Base-by-base conservation (phyloP, 257 asterid species). In the Agastache rugosa region DNA sequence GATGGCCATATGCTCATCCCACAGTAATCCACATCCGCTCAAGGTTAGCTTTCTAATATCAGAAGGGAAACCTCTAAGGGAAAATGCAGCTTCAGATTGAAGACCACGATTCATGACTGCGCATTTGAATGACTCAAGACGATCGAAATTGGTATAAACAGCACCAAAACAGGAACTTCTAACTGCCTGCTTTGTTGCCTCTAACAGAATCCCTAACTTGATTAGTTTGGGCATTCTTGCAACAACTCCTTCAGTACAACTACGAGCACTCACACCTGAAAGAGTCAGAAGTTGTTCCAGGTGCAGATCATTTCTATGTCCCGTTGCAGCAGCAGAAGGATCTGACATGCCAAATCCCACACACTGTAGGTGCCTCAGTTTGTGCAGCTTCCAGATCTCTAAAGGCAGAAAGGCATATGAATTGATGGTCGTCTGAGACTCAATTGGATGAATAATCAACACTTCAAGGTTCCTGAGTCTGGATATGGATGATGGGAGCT, bases 311-410 rank as follows among this genome's bases (percentile, higher is more conserved):
- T 19, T 69, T 7, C 39, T 27, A 39, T 42, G 4, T 12, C 17
- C 41, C 29, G 2, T 8, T n/a, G 51, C 44, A 11, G 29, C 14
- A 6, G 58, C 9, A 35, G 35, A 15, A 47, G 77, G 73, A 39
- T 68, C 64, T 19, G 77, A 74, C 3, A 76, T 17, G 51, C 58
- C 69, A 8, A 23, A 22, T 23, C 72, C 72, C 27, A 19, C 20
- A 55, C 73, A 39, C 1, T 76, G 11, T 8, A 80, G 69, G 64
- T 80, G 81, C 69, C 63, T 60, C 61, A 80, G 58, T 37, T 54
- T 14, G 0, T 55, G 35, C 66, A 80, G 2, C 2, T 67, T 22
- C 81, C 81, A 76, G 1, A 80, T 53, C 27, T 50, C 74, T 17
- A 17, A 0, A 16, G 80, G 74, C 0, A 75, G 74, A 35, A 11